phyloP scores from a whole-genome alignment of 768 basidiomycete species.

The Boletus vermiculosoides region DNA sequence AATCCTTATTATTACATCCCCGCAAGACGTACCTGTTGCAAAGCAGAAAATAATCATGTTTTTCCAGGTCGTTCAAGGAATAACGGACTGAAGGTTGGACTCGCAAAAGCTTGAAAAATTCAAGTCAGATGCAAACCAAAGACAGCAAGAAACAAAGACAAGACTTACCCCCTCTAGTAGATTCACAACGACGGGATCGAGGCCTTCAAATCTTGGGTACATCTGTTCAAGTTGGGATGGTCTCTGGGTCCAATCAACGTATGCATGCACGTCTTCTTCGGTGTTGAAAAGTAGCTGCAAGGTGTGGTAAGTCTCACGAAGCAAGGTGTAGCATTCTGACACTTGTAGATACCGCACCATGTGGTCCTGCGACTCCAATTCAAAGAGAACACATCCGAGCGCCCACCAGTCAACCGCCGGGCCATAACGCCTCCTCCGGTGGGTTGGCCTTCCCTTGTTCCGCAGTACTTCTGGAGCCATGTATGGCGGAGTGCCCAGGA shows the following conservation, averaged over 20 bases:
- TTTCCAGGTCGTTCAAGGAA: slow-evolving; percentile 21
- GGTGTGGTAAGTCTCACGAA: neutral
- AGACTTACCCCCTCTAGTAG: slow-evolving; percentile 34
- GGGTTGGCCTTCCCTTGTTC: slow-evolving; percentile 16
- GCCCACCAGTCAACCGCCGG: slow-evolving; percentile 42
- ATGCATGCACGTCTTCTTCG: slow-evolving; percentile 22
- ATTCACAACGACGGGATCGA: slow-evolving; percentile 23
- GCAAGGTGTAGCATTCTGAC: neutral
- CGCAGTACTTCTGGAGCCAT: slow-evolving; percentile 42
- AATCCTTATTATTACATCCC: neutral
- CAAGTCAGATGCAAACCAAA: neutral
- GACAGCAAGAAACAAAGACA: neutral
- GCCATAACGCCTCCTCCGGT: slow-evolving; percentile 28
- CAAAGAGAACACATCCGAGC: slow-evolving; percentile 41
- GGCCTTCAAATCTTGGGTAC: slow-evolving; percentile 25
- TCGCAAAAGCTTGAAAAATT: slow-evolving; percentile 19
- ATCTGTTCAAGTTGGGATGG: slow-evolving; percentile 4
- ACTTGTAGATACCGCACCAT: slow-evolving; percentile 20
- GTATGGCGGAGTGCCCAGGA: slow-evolving; percentile 37
- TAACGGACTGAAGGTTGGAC: slow-evolving; percentile 15
- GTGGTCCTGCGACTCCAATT: slow-evolving; percentile 32
- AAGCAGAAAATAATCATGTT: slow-evolving; percentile 25
- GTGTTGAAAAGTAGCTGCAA: slow-evolving; percentile 34
- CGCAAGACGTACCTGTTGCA: slow-evolving; percentile 20
- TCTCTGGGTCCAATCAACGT: slow-evolving; percentile 19